Conservation (phyloP, 78 protist genomes). For the Dictyostelium capitatum region DNA sequence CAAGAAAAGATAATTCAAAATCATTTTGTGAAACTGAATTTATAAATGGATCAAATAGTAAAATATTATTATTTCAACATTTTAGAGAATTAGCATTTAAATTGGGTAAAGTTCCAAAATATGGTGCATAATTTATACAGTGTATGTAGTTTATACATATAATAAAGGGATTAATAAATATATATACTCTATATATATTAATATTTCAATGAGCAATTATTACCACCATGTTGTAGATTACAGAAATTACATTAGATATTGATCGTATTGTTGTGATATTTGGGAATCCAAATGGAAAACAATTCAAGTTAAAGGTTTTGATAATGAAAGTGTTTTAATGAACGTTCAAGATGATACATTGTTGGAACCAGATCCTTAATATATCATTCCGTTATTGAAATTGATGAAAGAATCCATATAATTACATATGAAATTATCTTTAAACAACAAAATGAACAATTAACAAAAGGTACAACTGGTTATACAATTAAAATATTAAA, state of each 20-base stretch:
- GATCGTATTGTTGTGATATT: no score
- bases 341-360: conserved; percentile 77
- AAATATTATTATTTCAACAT: conserved; percentile 64
- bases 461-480: conserved; percentile 66
- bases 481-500: conserved; percentile 36
- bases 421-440: neutral
- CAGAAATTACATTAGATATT: no score
- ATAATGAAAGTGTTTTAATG: conserved; percentile 37
- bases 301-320: conserved; percentile 73
- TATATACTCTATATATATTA: no score
- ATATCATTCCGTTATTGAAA: conserved; percentile 89
- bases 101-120: conserved; percentile 58
- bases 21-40: conserved; percentile 25
- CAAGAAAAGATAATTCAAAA: conserved; percentile 54
- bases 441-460: neutral
- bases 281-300: conserved; percentile 79
- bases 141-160: no score
- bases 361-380: conserved; percentile 86
- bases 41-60: conserved; percentile 63
- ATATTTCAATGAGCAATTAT: no score
- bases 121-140: conserved; percentile 71
- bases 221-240: no score
- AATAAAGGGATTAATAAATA: no score
- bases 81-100: conserved; percentile 64
- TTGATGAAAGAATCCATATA: conserved; percentile 83